phyloP scores from a whole-genome alignment of 2,329 filamentous ascomycete genomes.

The Penicillium brasilianum region DNA sequence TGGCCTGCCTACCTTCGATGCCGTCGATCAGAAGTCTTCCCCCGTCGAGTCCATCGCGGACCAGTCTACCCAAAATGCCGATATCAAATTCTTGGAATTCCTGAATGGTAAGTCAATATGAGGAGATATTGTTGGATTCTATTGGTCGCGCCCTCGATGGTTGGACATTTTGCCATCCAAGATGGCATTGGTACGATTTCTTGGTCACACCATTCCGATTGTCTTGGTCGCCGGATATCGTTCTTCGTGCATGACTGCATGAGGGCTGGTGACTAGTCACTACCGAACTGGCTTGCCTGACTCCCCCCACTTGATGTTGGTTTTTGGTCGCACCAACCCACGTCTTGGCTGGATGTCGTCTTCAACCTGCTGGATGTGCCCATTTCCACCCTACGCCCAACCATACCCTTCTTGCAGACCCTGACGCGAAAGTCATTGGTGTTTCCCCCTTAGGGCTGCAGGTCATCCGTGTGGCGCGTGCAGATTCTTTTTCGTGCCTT shows the following conservation, averaged over 20 bases:
- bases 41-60: constrained; percentile 28
- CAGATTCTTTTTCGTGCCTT: constrained; percentile 12
- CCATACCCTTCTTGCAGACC: constrained; percentile 15
- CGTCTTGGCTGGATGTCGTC: constrained; percentile 21
- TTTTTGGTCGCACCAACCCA: constrained; percentile 5
- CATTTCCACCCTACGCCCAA: constrained; percentile 1
- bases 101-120: constrained; percentile 48
- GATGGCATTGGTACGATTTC: background rate
- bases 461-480: constrained; percentile 16
- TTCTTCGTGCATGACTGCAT: constrained; percentile 13
- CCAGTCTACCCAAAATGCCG: constrained; percentile 32
- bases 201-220: constrained; percentile 20
- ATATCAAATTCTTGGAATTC: constrained; percentile 50
- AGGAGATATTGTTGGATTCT: constrained; percentile 8
- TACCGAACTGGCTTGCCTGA: constrained; percentile 13
- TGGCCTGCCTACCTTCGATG: constrained; percentile 40
- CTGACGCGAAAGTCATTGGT: constrained; percentile 11
- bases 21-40: constrained; percentile 37
- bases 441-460: constrained; percentile 18
- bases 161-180: constrained; percentile 12
- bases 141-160: constrained; percentile 19
- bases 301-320: constrained; percentile 11
- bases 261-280: constrained; percentile 12
- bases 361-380: constrained; percentile 22
- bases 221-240: constrained; percentile 8